Evolutionary conservation across 345 rosid species (phyloP), one percentile per base, ranked within the genome.

Genomic region (Arabidopsis suecica): DNA sequence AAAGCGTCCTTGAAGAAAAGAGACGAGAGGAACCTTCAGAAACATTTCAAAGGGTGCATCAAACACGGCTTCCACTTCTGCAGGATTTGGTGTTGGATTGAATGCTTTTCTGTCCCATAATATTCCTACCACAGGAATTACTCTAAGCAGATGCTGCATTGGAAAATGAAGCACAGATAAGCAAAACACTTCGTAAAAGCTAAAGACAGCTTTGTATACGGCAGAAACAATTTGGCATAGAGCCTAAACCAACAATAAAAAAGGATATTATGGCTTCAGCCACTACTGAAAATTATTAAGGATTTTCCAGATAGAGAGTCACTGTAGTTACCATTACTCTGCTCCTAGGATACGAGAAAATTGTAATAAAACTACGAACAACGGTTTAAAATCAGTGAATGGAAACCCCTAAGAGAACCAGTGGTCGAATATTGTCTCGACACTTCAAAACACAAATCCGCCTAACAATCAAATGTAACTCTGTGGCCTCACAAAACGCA

Each of bases 11-110:
- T 32, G 11, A 49, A 49, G 9, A 65, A 34, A 61, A 40, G 7
- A 62, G 65, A 72, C 56, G 42, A 59, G 30, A 34, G 14, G 7
- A 82, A 87, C 94, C 94, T 86, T 87, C 30, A 89, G 79, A 72
- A 91, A 91, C 91, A 91, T 89, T 80, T 87, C 94, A 81, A 91
- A 75, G 7, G 91, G 97, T 71, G 84, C 93, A 82, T 90, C 95
- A 47, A 90, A 88, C 30, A 88, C 85, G 32, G 79, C 86, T 68
- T 91, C 97, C n/a, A 91, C 96, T 84, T 93, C 98, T 25, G 82
- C 83, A 56, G 91, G 88, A 81, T 73, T 91, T 71, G 91, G 92
- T 11, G 64, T 42, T 30, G 97, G 90, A 59, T 72, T 79, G 82
- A 88, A 93, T 49, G 88, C 83, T 33, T 82, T 78, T 72, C 45